Base-by-base conservation (phyloP, 495 filamentous ascomycete species). In the Tricharina praecox region DNA sequence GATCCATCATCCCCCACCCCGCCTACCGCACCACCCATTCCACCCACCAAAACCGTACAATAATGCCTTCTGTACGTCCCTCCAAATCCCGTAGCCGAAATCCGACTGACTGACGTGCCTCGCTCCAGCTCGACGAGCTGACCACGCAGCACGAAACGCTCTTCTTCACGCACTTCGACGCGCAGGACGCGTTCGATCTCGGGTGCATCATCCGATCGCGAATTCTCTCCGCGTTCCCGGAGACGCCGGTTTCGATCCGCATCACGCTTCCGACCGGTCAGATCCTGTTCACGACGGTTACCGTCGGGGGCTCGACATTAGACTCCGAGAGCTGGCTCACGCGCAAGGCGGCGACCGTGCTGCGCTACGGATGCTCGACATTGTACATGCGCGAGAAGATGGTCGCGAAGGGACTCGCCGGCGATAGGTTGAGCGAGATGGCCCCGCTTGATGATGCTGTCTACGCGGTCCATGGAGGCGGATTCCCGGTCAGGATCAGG, bases 391-490 rank as follows among this genome's bases (percentile, higher is more conserved):
- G 67, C 39, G 60, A 64, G 37, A 77, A 75, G 55, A 77, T 70
- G 62, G 70, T 66, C 26, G 51, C 77, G 50, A 63, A 70, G 1
- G 67, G 66, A 23, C 67, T 64, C 15, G 65, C 66, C 23, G 40
- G 40, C 7, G 24, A 43, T 11, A 9, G 24, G 13, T 11, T 43
- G 3, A 25, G 20, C 24, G 40, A 43, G 40, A 43, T 16, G 20
- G 19, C 20, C 1, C 40, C 40, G 19, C 1, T 24, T 9, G 40
- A 43, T 43, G 70, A 71, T 11, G 72, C 70, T 53, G 65, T 71
- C 13, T 88, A 80, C 70, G 78, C 78, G 5, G 78, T 83, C 51
- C 77, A 84, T 64, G 82, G 82, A 0, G 82, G 82, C 13, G 82
- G 67, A 0, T 73, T 78, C 47, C 82, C 82, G 7, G 71, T 85